Evolutionary conservation across 192 early-diverging fungal genomes (phyloP), one percentile per base, ranked within the genome.

Genomic region (Backusella morwellensis): DNA sequence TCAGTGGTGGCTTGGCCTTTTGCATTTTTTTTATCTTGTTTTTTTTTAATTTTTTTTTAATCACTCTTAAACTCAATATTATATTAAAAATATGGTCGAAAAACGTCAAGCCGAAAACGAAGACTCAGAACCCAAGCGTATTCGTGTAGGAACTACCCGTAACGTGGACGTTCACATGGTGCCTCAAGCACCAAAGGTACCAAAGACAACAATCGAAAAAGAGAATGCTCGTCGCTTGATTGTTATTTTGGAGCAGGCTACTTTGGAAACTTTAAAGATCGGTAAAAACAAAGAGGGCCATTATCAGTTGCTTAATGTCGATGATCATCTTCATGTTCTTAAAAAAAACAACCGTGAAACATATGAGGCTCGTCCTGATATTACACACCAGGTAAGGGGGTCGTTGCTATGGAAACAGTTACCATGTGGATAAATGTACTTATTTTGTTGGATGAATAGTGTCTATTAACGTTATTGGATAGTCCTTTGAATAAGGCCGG

Each of bases 401-500:
- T 66, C 5, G n/a, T 36, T 38, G 15, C 42, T 44, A 44, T 11
- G 47, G 52, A 23, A 9, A 26, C 19, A 29, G 35, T 32, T 17
- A 17, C 36, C 4, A 69, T 35, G 36, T 14, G 56, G 3, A 75
- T 29, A 3, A 8, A 32, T 32, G 34, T 21, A 56, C 32, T 47
- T 15, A 23, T 44, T 71, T 14, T 44, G 5, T 44, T 17, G 42
- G 42, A 44, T 14, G 42, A 44, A 44, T 73, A 94, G 89, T 99
- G 98, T 73, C 88, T 99, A 52, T 84, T 99, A 81, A 96, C 97
- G 4, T 86, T 99, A 32, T 86, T 99, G 15, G 98, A 99, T 89
- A 96, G 94, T 78, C 98, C 98, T 35, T 87, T 99, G 76, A 99
- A 98, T 90, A 99, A 99, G 85, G 97, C 98, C 2, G 98, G 98